These are phyloP conservation scores for Neonothopanus nambi DNA, from an alignment of 1,284 basidiomycete species.

Conservation along the genomic window DNA sequence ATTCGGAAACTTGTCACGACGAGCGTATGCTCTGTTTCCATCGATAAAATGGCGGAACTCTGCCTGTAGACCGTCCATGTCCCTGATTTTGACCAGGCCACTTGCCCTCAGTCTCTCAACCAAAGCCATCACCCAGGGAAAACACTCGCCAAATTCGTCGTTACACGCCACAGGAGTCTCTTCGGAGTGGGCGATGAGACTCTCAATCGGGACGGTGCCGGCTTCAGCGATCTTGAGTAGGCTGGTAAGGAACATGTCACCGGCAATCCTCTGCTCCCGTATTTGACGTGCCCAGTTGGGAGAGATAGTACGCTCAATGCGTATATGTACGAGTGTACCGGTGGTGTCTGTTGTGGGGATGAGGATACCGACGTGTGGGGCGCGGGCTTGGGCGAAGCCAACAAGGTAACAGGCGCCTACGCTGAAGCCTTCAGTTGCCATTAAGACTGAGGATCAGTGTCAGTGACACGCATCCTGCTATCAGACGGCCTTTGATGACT, in stretches of 20 bases:
- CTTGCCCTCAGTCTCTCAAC: conserved; percentile 17
- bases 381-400: conserved; percentile 29
- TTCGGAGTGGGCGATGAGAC: too few species aligned
- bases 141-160: conserved; percentile 29
- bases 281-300: too few species aligned
- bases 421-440: too few species aligned
- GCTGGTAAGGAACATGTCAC: conserved; percentile 22
- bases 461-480: too few species aligned
- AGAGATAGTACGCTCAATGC: conserved; percentile 24
- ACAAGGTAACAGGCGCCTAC: conserved; percentile 19
- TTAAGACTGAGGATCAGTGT: too few species aligned
- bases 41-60: too few species aligned
- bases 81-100: conserved; percentile 19
- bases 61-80: conserved; percentile 5
- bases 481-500: too few species aligned
- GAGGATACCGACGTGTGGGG: conserved; percentile 30
- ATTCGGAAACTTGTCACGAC: too few species aligned
- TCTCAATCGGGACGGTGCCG: too few species aligned
- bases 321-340: conserved; percentile 27
- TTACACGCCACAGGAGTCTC: conserved; percentile 20
- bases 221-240: conserved; percentile 21
- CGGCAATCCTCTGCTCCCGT: too few species aligned
- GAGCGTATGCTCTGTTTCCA: too few species aligned
- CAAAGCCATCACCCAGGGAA: conserved; percentile 23
- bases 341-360: conserved; percentile 16